Evolutionary conservation across 2,329 filamentous ascomycete genomes (phyloP), one percentile per base, ranked within the genome.

Genomic region (Cercospora sp.): DNA sequence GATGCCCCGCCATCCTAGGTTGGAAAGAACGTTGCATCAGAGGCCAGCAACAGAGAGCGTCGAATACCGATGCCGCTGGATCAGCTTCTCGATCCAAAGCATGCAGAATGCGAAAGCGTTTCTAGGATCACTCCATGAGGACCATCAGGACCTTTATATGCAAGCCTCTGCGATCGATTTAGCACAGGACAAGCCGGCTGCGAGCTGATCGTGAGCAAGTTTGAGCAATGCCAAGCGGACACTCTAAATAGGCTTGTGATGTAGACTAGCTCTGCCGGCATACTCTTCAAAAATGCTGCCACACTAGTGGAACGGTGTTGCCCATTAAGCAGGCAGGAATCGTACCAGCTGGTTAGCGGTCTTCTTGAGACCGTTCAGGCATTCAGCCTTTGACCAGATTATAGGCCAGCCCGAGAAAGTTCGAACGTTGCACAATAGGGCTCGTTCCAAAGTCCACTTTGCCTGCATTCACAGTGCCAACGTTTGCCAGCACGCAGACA

Each of bases 401-500:
- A 6, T 20, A 53, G 20, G 48, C 55, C 28, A 58, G 55, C 3
- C 23, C 55, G 18, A 20, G 18, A 20, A 58, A 33, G 28, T 58
- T 58, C 8, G 26, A 31, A 10, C 55, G 28, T 26, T 58, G 55
- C 55, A 58, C 55, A 30, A 58, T 13, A 18, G 55, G 16, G n/a
- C 28, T 33, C 18, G 55, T 58, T 13, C 26, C 55, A 31, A 58
- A 33, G 30, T 31, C 28, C 8, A 65, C 55, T 28, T 60, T 45
- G 23, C 66, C 66, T 36, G 61, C 57, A 40, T 68, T 40, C n/a
- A 64, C 61, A 60, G 51, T 64, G 2, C 66, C 66, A 12, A 64
- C 40, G 28, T 68, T 68, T 6, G 51, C 16, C 18, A 68, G 33
- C 13, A 68, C 26, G 7, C 30, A 28, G 10, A 61, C 30, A 12